A percentile compares a stretch with the other conserved stretches of the same genome.
Evolutionary conservation across 768 basidiomycete genomes (phyloP).

Genomic region (Tulasnella sp.): DNA sequence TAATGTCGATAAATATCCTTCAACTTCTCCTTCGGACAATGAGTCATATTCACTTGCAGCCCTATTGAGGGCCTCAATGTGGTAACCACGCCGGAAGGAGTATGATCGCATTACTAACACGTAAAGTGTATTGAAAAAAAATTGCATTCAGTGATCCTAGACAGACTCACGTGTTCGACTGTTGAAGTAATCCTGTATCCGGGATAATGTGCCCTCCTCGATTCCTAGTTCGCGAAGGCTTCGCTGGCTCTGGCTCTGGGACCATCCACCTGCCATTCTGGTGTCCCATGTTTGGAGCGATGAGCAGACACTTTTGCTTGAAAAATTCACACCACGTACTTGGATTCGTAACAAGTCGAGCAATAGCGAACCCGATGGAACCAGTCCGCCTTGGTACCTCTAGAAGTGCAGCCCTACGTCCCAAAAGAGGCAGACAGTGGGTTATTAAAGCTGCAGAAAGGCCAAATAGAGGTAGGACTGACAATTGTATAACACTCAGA

Average conservation of each 20-base stretch:
- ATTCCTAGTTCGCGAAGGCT: background rate
- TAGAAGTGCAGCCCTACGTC: background rate
- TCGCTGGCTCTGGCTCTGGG: background rate
- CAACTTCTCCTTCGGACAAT: background rate
- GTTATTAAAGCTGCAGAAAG: background rate
- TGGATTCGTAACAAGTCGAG: background rate
- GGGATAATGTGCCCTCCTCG: background rate
- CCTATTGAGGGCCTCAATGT: background rate
- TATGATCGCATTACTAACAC: background rate
- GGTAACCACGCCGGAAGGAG: background rate
- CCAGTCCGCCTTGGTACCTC: background rate
- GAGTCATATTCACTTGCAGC: background rate
- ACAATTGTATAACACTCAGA: constrained; percentile 9
- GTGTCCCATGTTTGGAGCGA: background rate
- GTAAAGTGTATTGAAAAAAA: too few species aligned
- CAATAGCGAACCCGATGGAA: background rate
- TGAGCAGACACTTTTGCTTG: background rate
- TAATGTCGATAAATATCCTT: background rate
- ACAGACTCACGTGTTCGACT: background rate
- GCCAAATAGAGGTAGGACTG: background rate
- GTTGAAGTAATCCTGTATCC: background rate
- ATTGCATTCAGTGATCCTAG: background rate
- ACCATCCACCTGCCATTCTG: background rate
- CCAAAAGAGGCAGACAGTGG: background rate
- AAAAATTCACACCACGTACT: background rate